A percentile compares a stretch with the other conserved stretches of the same genome.
Evolutionary conservation across 495 filamentous ascomycete genomes (phyloP).

Genomic region (Penicillium salamii): DNA sequence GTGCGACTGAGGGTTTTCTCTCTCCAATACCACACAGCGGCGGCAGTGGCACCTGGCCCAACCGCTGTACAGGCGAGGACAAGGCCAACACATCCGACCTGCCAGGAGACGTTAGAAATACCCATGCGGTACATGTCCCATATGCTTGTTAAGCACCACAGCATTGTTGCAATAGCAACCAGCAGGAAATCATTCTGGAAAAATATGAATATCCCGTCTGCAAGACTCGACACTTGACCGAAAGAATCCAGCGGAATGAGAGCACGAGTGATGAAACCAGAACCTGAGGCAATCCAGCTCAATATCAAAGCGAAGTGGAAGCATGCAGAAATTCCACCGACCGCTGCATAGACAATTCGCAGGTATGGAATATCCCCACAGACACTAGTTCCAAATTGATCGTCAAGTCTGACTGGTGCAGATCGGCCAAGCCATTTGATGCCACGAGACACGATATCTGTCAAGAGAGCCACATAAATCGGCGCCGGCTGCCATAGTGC

Average conservation of each 20-base stretch:
- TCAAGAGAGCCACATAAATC: constrained; percentile 9
- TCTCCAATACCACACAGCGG: constrained; percentile 19
- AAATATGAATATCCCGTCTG: constrained; percentile 16
- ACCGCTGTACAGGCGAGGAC: background rate
- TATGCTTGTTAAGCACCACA: constrained; percentile 13
- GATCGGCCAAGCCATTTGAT: background rate
- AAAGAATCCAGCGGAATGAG: constrained; percentile 11
- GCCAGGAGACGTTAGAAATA: constrained; percentile 7
- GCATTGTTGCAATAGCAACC: constrained; percentile 5
- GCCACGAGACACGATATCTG: constrained; percentile 2
- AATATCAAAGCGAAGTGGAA: constrained; percentile 9
- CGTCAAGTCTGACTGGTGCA: background rate
- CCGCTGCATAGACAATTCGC: constrained; percentile 6
- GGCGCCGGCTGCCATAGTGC: constrained; percentile 16
- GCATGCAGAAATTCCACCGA: constrained; percentile 10
- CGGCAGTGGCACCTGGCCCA: constrained; percentile 15
- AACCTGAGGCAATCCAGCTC: background rate
- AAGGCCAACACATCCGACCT: background rate
- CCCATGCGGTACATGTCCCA: constrained; percentile 18
- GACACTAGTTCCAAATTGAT: background rate
- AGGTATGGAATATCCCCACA: constrained; percentile 3
- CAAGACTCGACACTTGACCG: constrained; percentile 6
- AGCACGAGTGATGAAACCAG: background rate
- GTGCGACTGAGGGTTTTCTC: constrained; percentile 9
- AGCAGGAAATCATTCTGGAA: constrained; percentile 20